Evolutionary conservation across 1,139 yeast species (phyloP).

Genomic region (Casaregolazyma lundiana): DNA sequence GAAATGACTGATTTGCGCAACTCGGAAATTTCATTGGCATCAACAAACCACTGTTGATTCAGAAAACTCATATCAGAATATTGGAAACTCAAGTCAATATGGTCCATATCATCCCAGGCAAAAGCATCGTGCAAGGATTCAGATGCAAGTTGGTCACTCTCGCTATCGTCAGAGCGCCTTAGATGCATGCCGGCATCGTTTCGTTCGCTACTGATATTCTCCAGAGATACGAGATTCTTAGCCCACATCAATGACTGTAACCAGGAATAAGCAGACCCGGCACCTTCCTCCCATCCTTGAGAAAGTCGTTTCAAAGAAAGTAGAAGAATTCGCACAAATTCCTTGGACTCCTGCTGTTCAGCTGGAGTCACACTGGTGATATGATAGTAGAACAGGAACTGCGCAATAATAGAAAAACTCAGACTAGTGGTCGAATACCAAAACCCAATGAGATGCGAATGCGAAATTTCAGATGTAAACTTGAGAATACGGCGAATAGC

Average conservation of each 20-base stretch:
- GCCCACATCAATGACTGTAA: slow-evolving; percentile 34
- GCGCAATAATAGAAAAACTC: slow-evolving; percentile 33
- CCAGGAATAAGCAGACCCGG: slow-evolving; percentile 34
- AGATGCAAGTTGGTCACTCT: neutral
- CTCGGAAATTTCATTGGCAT: neutral
- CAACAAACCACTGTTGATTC: neutral
- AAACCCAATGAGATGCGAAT: slow-evolving; percentile 35
- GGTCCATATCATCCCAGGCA: neutral
- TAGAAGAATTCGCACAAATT: slow-evolving; percentile 33
- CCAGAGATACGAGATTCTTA: slow-evolving; percentile 24
- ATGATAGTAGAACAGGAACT: slow-evolving; percentile 33
- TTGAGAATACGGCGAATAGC: slow-evolving; percentile 30
- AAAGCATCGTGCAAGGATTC: neutral
- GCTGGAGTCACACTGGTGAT: slow-evolving; percentile 30
- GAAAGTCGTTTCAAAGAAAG: slow-evolving; percentile 27
- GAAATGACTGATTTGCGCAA: neutral
- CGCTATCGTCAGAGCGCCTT: neutral
- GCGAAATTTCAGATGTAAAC: slow-evolving; percentile 34
- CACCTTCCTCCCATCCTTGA: slow-evolving; percentile 36
- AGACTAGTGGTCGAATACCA: slow-evolving; percentile 35
- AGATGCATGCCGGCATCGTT: neutral
- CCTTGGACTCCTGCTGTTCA: slow-evolving; percentile 30
- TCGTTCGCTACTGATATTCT: neutral
- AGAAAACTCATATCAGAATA: neutral
- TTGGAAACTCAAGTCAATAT: neutral